Evolutionary conservation across 345 rosid genomes (phyloP).

Genomic region (Turnera subulata): DNA sequence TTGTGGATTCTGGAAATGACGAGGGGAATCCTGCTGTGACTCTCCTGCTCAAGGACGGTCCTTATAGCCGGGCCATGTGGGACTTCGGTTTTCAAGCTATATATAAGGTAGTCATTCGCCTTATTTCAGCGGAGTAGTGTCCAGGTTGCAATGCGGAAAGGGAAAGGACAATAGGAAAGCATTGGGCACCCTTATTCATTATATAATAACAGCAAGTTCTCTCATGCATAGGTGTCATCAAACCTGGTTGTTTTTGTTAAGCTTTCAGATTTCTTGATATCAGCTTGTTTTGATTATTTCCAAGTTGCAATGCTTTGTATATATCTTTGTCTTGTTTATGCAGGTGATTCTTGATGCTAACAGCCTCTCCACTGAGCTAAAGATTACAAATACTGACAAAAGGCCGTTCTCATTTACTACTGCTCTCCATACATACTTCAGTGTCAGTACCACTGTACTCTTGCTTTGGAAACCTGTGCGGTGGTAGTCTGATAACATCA

Average conservation of each 20-base stretch:
- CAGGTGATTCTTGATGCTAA: slow-evolving; percentile 61
- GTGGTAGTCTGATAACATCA: slow-evolving; percentile 1
- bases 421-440: slow-evolving; percentile 87
- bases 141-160: too few species aligned
- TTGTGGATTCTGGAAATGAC: slow-evolving; percentile 51
- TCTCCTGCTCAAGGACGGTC: slow-evolving; percentile 76
- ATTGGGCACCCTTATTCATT: too few species aligned
- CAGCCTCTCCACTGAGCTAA: slow-evolving; percentile 75
- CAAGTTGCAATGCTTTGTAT: too few species aligned
- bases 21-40: slow-evolving; percentile 65
- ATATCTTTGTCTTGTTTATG: not conserved
- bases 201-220: too few species aligned
- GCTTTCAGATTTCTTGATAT: too few species aligned
- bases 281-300: too few species aligned
- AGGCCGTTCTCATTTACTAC: slow-evolving; percentile 75
- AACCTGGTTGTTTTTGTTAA: too few species aligned
- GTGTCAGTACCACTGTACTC: slow-evolving; percentile 37
- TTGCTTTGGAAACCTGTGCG: slow-evolving; percentile 5
- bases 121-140: not conserved
- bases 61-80: slow-evolving; percentile 93
- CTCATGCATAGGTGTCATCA: too few species aligned
- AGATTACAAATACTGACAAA: slow-evolving; percentile 62
- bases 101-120: slow-evolving; percentile 46
- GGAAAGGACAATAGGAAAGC: too few species aligned
- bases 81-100: slow-evolving; percentile 80